phyloP scores from a whole-genome alignment of 139 green algal species.

The Chlamydomonas schloesseri region DNA sequence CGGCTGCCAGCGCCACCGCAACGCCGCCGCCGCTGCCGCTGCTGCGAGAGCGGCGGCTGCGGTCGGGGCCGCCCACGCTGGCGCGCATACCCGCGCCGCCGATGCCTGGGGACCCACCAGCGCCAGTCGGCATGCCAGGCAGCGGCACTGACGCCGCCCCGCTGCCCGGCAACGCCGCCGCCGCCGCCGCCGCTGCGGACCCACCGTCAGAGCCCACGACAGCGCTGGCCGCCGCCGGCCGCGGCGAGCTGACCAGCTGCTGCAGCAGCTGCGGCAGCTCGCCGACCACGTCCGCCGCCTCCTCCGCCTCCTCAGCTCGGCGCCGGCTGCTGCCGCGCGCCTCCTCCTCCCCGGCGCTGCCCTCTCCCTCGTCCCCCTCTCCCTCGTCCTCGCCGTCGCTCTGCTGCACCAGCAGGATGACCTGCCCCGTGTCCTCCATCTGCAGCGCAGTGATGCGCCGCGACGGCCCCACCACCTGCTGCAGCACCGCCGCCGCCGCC shows the following conservation, averaged over 20 bases:
- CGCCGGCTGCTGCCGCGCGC: background rate
- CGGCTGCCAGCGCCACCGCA: too few relatives aligned
- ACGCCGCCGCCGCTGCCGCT: background rate
- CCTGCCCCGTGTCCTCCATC: background rate
- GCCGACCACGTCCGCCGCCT: background rate
- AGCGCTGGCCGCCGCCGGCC: too few relatives aligned
- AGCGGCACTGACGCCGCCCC: too few relatives aligned
- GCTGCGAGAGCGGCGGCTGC: background rate
- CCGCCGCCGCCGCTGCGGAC: too few relatives aligned
- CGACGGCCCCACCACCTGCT: background rate
- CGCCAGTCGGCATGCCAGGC: too few relatives aligned
- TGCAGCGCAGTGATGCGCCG: background rate
- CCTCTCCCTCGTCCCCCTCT: background rate
- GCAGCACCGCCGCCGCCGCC: background rate
- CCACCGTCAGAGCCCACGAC: too few relatives aligned
- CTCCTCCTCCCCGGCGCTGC: background rate
- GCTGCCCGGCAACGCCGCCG: too few relatives aligned
- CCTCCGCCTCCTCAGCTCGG: background rate
- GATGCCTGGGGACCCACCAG: too few relatives aligned
- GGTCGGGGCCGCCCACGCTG: too few relatives aligned
- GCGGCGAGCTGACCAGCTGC: background rate
- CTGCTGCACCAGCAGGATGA: background rate
- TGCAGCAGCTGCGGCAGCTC: conserved; percentile 2
- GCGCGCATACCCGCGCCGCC: background rate
- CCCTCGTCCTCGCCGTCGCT: background rate